Evolutionary conservation across 2,329 filamentous ascomycete species (phyloP).

Genomic region (Arthrobotrys megalospora): DNA sequence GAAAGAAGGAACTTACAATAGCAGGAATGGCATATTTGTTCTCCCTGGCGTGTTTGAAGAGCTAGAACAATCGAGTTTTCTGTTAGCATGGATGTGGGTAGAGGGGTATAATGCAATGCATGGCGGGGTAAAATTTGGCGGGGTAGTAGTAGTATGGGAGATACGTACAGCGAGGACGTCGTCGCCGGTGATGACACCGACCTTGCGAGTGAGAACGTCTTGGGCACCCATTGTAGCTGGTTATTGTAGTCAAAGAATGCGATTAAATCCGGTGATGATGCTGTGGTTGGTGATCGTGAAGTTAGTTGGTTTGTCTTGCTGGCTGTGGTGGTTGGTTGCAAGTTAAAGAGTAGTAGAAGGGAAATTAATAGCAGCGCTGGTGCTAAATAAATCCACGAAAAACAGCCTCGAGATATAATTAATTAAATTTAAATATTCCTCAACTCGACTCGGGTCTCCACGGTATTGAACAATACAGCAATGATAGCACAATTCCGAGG

Average conservation of each 20-base stretch:
- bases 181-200: slow-evolving; percentile 78
- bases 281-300: neutral
- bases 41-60: slow-evolving; percentile 92
- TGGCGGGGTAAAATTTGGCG: slow-evolving; percentile 32
- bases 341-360: neutral
- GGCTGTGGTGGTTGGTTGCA: neutral
- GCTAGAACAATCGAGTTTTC: slow-evolving; percentile 66
- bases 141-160: neutral
- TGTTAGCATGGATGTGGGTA: slow-evolving; percentile 38
- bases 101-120: neutral
- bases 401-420: neutral
- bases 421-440: too few relatives aligned
- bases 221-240: slow-evolving; percentile 68
- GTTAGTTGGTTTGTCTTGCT: too few relatives aligned
- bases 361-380: neutral
- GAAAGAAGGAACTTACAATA: slow-evolving; percentile 71
- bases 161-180: slow-evolving; percentile 72
- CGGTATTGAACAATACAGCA: too few relatives aligned
- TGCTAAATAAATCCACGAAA: neutral
- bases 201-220: slow-evolving; percentile 76
- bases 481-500: too few relatives aligned
- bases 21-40: slow-evolving; percentile 90
- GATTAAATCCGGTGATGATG: slow-evolving; percentile 7
- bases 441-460: too few relatives aligned
- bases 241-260: slow-evolving; percentile 10